Conservation (phyloP, 179 eudicot species). For the Vitellaria paradoxa region DNA sequence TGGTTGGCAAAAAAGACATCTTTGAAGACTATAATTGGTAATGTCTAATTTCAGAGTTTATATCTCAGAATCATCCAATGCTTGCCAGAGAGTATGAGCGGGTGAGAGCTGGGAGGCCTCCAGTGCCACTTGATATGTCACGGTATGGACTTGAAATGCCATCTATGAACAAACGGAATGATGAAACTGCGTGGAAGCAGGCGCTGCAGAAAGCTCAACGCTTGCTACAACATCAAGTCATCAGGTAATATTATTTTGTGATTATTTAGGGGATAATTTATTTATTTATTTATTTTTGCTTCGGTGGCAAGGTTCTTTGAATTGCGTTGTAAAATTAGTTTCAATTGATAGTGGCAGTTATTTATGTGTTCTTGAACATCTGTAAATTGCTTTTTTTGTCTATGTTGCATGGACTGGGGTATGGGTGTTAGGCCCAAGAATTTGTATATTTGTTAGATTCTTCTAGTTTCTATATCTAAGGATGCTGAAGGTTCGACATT, state of each 20-base stretch:
- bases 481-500: no score
- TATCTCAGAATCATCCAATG: slow-evolving; percentile 81
- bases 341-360: no score
- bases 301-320: no score
- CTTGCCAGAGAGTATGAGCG: slow-evolving; percentile 95
- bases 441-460: no score
- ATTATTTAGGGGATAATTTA: background rate
- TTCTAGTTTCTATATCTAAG: no score
- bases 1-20: no score
- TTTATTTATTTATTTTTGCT: background rate
- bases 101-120: slow-evolving; percentile 89
- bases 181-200: slow-evolving; percentile 91
- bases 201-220: slow-evolving; percentile 87
- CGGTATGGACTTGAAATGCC: slow-evolving; percentile 84
- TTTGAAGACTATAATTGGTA: background rate
- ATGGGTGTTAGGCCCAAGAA: no score
- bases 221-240: slow-evolving; percentile 81
- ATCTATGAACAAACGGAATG: slow-evolving; percentile 64
- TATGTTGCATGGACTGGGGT: no score
- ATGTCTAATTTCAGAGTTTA: background rate
- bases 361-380: no score
- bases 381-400: no score
- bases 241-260: slow-evolving; percentile 48
- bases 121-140: slow-evolving; percentile 78
- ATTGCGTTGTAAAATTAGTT: no score